phyloP scores from a whole-genome alignment of 2,329 filamentous ascomycete species.

The Aspergillus eucalypticola region DNA sequence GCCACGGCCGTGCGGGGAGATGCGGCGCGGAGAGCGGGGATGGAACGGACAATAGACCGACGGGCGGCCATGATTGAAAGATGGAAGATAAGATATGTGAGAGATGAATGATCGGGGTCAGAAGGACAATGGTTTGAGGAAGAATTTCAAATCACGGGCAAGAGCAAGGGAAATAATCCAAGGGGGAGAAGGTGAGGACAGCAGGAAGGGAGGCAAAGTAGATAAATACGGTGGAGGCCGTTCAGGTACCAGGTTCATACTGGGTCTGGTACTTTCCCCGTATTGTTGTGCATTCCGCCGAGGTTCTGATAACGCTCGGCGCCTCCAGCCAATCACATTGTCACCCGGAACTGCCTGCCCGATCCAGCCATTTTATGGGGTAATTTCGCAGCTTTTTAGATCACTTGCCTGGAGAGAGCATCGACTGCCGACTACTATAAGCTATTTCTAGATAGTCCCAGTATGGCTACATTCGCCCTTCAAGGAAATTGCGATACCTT shows the following conservation, averaged over 20 bases:
- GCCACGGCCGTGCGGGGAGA: constrained; percentile 38
- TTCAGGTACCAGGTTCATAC: not conserved
- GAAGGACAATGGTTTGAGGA: not conserved
- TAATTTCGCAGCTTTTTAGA: too few relatives aligned
- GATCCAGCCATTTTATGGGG: not conserved
- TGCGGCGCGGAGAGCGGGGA: constrained; percentile 41
- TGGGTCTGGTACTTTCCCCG: not conserved
- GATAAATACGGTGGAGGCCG: not conserved
- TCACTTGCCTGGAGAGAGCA: too few relatives aligned
- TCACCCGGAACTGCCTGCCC: constrained; percentile 2
- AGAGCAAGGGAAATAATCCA: constrained; percentile 1
- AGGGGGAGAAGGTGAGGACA: not conserved
- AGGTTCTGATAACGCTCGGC: constrained; percentile 4
- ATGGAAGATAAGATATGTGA: not conserved
- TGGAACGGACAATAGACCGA: constrained; percentile 38
- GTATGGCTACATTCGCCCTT: too few relatives aligned
- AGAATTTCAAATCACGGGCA: not conserved
- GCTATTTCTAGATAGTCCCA: not conserved
- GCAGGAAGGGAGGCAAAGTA: constrained; percentile 6
- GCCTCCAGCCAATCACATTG: not conserved
- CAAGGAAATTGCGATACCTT: too few relatives aligned
- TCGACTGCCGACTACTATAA: not conserved
- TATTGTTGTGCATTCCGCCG: not conserved
- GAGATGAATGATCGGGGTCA: not conserved
- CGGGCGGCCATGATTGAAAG: constrained; percentile 38